Base-by-base conservation (phyloP, 169 alveolate species). In the Plasmodium berghei region DNA sequence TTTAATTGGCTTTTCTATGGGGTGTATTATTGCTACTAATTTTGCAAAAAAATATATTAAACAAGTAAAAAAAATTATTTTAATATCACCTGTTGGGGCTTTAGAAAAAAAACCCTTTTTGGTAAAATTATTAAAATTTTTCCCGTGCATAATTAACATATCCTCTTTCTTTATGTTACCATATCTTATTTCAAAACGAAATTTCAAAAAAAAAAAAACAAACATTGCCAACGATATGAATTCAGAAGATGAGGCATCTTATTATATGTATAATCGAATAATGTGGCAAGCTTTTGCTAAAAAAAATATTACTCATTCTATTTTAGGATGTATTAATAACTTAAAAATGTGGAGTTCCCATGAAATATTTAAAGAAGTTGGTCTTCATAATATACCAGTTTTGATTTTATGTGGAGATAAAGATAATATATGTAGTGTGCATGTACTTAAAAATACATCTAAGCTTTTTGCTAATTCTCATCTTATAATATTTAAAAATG, bases 1-100 rank as follows among this genome's bases (percentile, higher is more conserved):
- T 9, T 74, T 94, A 12, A 92, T 94, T 58, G 96, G 96, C 12
- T 90, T 94, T 54, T 94, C 96, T 12, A 94, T 94, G 96, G 96
- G 92, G 9, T 87, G 92, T 20, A 89, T 94, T 75, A 46, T 94
- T 24, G 96, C 96, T 20, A 94, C 93, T 9, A 69, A 92, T 8
- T 94, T 77, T 73, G 93, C 95, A 49, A 92, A 91, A 66, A 74
- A 89, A 34, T 92, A 94, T 71, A 94, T 94, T 22, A 92, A 94
- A 0, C 89, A 71, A 52, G 96, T 94, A 46, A 94, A 94, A 69
- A 83, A 90, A 58, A 42, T 94, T 26, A 77, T 94, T 49, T 71
- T 94, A 64, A 80, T 94, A 55, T 94, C 96, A 28, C 96, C 96
- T n/a, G 92, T 94, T 9, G 96, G 96, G 10, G 58, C 91, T 24